Evolutionary conservation across 1,284 basidiomycete species (phyloP), one percentile per base, ranked within the genome.

Genomic region (Cryptococcus jaspeensis): DNA sequence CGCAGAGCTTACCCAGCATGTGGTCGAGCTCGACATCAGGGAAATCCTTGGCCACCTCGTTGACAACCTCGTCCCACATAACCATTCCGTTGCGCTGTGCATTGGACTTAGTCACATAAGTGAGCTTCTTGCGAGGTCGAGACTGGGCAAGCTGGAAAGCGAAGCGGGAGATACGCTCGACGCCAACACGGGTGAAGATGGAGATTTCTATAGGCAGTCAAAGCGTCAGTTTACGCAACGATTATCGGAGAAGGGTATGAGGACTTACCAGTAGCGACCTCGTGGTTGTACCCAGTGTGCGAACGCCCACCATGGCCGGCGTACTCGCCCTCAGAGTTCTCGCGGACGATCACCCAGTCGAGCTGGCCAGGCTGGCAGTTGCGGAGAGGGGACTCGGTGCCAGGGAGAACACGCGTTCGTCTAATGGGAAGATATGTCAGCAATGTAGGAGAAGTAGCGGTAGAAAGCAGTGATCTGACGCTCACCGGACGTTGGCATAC

Each of bases 261-360:
- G 47, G 12, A 66, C 68, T 4, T 57, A 72, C 61, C 73, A 15
- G 72, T 77, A 0, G 73, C 78, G 13, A 75, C 65, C 59, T 79
- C 78, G 35, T 77, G 67, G 1, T 73, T 68, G 7, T 71, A 70
- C 0, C 78, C 78, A 20, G 67, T 62, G 56, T 78, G 76, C 23
- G 77, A 78, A 40, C 72, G 62, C 1, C 82, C 82, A 35, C 83
- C 83, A n/a, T 82, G 80, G 6, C 81, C 82, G 7, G 80, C 80
- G 65, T 83, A 84, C 64, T 83, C 81, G 50, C 83, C 83, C 65
- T 84, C 82, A 7, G 80, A 82, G 62, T 84, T 84, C 70, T 84
- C 83, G 45, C 82, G 74, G 11, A 77, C 65, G 55, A 84, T 81
- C 46, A 81, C 72, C 71, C 83, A 83, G 66, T 84, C 81, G 48